A percentile compares a stretch with the other conserved stretches of the same genome.
phyloP scores from a whole-genome alignment of 2,329 filamentous ascomycete genomes.

The Biscogniauxia sp. region DNA sequence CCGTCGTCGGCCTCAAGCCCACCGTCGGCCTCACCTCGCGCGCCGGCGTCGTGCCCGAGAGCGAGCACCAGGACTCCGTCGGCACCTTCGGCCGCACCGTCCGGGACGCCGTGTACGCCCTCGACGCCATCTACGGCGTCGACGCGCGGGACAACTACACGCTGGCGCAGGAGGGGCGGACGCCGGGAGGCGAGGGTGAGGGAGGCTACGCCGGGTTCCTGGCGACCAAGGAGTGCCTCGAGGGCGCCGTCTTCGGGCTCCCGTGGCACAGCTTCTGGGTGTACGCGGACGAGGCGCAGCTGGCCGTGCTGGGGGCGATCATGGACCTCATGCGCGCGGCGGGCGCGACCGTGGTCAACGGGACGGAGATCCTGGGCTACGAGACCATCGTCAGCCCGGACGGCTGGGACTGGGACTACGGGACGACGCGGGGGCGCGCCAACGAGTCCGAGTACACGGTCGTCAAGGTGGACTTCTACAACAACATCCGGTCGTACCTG shows the following conservation, averaged over 20 bases:
- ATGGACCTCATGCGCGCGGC: constrained; percentile 54
- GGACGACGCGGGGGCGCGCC: constrained; percentile 56
- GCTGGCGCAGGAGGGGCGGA: constrained; percentile 51
- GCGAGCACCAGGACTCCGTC: constrained; percentile 65
- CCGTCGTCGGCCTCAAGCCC: constrained; percentile 71
- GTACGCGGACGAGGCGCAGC: constrained; percentile 55
- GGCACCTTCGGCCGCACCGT: constrained; percentile 67
- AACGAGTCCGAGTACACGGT: constrained; percentile 74
- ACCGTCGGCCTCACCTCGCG: constrained; percentile 69
- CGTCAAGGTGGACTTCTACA: constrained; percentile 69
- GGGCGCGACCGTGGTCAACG: constrained; percentile 67
- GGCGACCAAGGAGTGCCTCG: constrained; percentile 50
- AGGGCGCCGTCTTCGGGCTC: constrained; percentile 64
- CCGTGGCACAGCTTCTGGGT: constrained; percentile 73
- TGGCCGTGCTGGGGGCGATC: constrained; percentile 47
- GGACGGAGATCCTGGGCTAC: constrained; percentile 65
- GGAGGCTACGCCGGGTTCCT: constrained; percentile 60
- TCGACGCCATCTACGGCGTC: constrained; percentile 67
- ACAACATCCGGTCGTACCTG: constrained; percentile 60
- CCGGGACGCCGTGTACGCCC: constrained; percentile 61
- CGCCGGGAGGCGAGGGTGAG: constrained; percentile 38
- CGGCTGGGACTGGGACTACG: constrained; percentile 76
- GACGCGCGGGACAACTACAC: constrained; percentile 68
- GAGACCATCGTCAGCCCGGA: constrained; percentile 60
- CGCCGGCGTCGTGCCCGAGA: constrained; percentile 58